Evolutionary conservation across 2,329 filamentous ascomycete species (phyloP), one percentile per base, ranked within the genome.

Genomic region (Clarireedia homoeocarpa): DNA sequence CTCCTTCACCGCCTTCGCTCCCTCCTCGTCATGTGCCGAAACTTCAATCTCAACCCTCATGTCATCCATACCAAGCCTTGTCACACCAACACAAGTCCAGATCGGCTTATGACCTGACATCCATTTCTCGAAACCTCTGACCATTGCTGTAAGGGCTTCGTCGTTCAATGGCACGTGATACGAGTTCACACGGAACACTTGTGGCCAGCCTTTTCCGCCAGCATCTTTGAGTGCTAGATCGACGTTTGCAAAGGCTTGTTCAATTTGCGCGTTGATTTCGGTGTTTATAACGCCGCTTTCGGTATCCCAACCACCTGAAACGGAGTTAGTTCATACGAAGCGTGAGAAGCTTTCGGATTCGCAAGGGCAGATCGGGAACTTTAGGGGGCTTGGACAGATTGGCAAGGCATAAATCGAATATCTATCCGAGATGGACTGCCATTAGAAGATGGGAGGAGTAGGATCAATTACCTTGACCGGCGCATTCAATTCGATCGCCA

Each of bases 211-310:
- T 56, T 77, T 75, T 0, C 78, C 79, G 1, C 82, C 82, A 0
- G 79, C 80, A 15, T 75, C 62, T 44, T 72, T 74, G 4, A 85
- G 67, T 27, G 66, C 70, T 5, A 72, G 64, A 1, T 85, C 79
- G 9, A 83, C 76, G 55, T 84, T 85, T 3, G 64, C 67, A 61
- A 85, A 85, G 0, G 80, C 78, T 53, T 75, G 72, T 50, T 77
- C 75, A 48, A 80, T 76, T 52, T 80, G 71, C 0, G 67, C 71
- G 48, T 73, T 71, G 42, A 77, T 68, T 10, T 76, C 72, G 2
- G 61, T 62, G 53, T 64, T 56, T 47, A 69, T 58, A 2, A 53
- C 46, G n/a, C 55, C 60, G 9, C 58, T 62, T 26, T 58, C 51
- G 52, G 64, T 66, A 27, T 71, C 55, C 68, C 70, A 73, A 58